Evolutionary conservation across 2,329 filamentous ascomycete genomes (phyloP), one percentile per base, ranked within the genome.

Genomic region (Paracorniculantispora psalliotae): DNA sequence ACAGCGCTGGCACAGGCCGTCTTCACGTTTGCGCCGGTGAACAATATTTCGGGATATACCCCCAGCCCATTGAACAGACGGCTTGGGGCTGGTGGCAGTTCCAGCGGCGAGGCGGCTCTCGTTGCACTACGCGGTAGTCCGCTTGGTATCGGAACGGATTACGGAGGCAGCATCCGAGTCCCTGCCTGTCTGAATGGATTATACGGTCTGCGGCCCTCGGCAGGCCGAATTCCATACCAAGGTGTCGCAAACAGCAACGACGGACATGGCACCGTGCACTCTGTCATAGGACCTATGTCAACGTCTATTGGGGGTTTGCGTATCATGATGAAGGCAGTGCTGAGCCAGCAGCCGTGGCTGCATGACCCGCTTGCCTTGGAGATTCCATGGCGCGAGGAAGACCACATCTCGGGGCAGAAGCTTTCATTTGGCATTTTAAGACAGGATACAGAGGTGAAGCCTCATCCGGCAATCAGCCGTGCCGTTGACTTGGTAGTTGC

Each of bases 91-190:
- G 71, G 71, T n/a, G 71, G 71, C 15, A 68, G 65, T 17, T 71
- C 70, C 0, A 71, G 72, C 10, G 72, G 70, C 8, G 70, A 73
- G 59, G 70, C 64, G 19, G 69, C 65, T 1, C 61, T 75, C 2
- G 55, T 68, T 7, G 71, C 69, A 0, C 57, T 72, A 4, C 57
- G 66, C 1, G 72, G 67, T 3, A 67, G 67, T 26, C 59, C 64
- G 0, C 59, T 71, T 1, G 71, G 71, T 6, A 54, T 72, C 1
- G 71, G 70, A 9, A 72, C 71, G 0, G 72, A 73, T 52, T 68
- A 70, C 54, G 65, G 15, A 8, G 67, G 68, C 2, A 66, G 63
- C 0, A 65, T 69, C 26, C 62, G 69, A 13, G 63, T 68, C 10
- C 70, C 69, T 1, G 62, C 70, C 4, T 63, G 64, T 0, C 68